Conservation (phyloP, 2,329 filamentous ascomycete species). For the Colletotrichum sp. region DNA sequence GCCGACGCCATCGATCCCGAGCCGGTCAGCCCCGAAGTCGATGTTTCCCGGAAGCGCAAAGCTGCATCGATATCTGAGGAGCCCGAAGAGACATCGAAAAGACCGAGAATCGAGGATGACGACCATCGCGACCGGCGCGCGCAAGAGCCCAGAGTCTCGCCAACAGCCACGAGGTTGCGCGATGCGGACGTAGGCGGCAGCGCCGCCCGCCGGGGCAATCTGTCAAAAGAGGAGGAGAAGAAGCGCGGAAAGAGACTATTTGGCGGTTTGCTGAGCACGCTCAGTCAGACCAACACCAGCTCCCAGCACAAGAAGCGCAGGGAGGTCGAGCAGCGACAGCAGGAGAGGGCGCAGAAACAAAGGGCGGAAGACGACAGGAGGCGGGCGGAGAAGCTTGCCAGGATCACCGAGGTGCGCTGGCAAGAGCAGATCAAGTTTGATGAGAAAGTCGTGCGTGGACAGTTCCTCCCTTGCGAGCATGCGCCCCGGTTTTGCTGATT, state of each 20-base stretch:
- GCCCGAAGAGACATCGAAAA: slow-evolving; percentile 22
- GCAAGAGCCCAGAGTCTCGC: background rate
- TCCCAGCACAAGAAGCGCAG: slow-evolving; percentile 72
- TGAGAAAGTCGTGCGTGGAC: slow-evolving; percentile 70
- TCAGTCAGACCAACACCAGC: slow-evolving; percentile 73
- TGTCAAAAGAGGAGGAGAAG: slow-evolving; percentile 69
- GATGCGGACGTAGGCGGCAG: slow-evolving; percentile 16
- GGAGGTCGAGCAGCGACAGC: slow-evolving; percentile 84
- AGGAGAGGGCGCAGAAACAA: slow-evolving; percentile 76
- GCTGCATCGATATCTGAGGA: slow-evolving; percentile 26
- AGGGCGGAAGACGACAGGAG: slow-evolving; percentile 73
- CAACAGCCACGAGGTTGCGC: background rate
- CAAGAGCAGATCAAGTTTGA: slow-evolving; percentile 78
- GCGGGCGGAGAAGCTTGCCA: slow-evolving; percentile 68
- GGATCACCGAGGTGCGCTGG: slow-evolving; percentile 64
- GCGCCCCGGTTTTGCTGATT: slow-evolving; percentile 26
- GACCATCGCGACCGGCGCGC: background rate
- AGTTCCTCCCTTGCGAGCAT: background rate
- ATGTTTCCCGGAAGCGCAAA: slow-evolving; percentile 34
- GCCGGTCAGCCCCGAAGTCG: background rate
- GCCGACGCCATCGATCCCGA: background rate
- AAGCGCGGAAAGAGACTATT: slow-evolving; percentile 87
- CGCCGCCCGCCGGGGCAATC: slow-evolving; percentile 37
- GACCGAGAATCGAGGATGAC: slow-evolving; percentile 18
- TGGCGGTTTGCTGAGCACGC: slow-evolving; percentile 77